Conservation (phyloP, 345 rosid genomes). For the Salix purpurea region DNA sequence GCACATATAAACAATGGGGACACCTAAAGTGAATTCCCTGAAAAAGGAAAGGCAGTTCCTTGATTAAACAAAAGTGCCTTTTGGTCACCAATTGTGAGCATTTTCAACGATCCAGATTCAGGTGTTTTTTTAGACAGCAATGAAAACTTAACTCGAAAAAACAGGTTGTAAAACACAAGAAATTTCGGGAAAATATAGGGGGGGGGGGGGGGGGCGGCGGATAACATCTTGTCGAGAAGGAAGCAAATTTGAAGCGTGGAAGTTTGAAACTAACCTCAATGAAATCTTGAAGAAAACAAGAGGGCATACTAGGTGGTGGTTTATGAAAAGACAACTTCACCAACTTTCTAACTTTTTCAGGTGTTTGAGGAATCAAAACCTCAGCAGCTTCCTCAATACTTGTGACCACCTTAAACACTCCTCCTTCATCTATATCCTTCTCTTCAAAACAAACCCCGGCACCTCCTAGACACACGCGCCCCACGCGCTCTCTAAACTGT, state of each 20-base stretch:
- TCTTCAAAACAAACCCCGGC: constrained; percentile 84
- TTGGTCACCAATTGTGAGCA: too few relatives aligned
- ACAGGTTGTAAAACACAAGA: background rate
- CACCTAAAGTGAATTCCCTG: too few relatives aligned
- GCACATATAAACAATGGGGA: too few relatives aligned
- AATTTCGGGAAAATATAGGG: background rate
- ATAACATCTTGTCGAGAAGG: background rate
- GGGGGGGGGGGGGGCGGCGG: too few relatives aligned
- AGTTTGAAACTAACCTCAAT: constrained; percentile 24
- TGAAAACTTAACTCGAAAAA: too few relatives aligned
- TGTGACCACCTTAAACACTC: constrained; percentile 52
- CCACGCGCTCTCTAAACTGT: constrained; percentile 62
- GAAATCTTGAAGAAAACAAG: constrained; percentile 73
- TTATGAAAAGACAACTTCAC: constrained; percentile 50
- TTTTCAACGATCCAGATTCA: too few relatives aligned
- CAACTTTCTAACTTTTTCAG: constrained; percentile 49
- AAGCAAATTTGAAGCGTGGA: constrained; percentile 14
- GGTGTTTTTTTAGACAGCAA: too few relatives aligned
- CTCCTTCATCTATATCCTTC: constrained; percentile 65
- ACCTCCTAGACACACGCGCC: constrained; percentile 60
- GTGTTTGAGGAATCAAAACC: constrained; percentile 61
- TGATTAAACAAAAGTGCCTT: too few relatives aligned
- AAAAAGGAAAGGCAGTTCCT: too few relatives aligned
- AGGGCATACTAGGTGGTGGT: constrained; percentile 48
- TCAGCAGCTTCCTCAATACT: constrained; percentile 52